Conservation (phyloP, 768 basidiomycete species). For the Dioszegia crocea region DNA sequence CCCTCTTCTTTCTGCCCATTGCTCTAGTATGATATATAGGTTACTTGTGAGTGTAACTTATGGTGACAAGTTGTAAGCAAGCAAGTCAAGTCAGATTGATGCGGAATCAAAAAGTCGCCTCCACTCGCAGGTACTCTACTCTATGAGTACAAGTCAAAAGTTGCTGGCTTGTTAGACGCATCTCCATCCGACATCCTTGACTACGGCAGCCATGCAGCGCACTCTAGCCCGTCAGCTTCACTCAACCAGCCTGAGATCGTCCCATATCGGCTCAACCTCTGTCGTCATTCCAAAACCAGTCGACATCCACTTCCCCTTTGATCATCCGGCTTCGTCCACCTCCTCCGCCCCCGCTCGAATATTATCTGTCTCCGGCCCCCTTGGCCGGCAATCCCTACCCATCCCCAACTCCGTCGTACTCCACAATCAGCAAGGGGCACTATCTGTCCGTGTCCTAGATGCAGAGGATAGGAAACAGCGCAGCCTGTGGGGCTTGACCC, state of each 20-base stretch:
- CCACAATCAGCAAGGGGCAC: slow-evolving; percentile 3
- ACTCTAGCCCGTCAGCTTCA: slow-evolving; percentile 20
- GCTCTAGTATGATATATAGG: slow-evolving; percentile 1
- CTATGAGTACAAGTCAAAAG: no score
- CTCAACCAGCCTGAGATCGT: slow-evolving; percentile 26
- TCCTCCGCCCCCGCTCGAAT: slow-evolving; percentile 38
- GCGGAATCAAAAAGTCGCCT: no score
- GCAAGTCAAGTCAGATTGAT: no score
- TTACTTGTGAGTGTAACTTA: no score
- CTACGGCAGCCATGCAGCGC: neutral
- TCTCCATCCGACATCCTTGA: no score
- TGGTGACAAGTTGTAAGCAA: no score
- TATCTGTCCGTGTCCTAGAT: slow-evolving; percentile 51
- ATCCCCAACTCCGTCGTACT: slow-evolving; percentile 55
- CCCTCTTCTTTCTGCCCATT: slow-evolving; percentile 50
- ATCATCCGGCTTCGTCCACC: slow-evolving; percentile 29
- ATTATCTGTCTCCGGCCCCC: slow-evolving; percentile 61
- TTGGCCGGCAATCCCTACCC: slow-evolving; percentile 56
- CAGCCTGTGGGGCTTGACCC: slow-evolving; percentile 91
- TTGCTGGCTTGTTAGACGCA: no score
- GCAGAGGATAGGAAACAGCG: slow-evolving; percentile 70
- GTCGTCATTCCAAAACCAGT: slow-evolving; percentile 58
- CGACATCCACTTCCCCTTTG: slow-evolving; percentile 42
- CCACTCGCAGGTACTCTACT: no score
- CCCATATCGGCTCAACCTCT: slow-evolving; percentile 56